These are phyloP conservation scores for Yarrowia porcina DNA, from an alignment of 805 yeast genomes.

Conservation along the genomic window DNA sequence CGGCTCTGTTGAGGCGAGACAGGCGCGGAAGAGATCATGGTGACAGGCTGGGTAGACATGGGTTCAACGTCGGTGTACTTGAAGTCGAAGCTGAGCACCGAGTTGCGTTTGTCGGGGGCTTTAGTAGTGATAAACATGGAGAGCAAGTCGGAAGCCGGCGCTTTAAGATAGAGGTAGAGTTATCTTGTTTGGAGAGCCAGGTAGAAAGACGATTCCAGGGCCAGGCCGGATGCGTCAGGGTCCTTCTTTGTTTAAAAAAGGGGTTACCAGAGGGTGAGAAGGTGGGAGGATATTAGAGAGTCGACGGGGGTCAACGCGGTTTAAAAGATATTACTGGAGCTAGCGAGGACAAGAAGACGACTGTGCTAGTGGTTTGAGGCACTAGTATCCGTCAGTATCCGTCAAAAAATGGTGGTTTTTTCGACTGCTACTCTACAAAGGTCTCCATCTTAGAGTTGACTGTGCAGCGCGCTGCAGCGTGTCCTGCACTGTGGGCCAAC, in stretches of 20 bases:
- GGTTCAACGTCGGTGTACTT: conserved; percentile 22
- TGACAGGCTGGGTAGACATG: conserved; percentile 13
- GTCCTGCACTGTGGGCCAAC: no score
- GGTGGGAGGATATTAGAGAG: no score
- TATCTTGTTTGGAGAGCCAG: background rate
- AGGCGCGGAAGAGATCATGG: conserved; percentile 2
- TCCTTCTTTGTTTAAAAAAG: background rate
- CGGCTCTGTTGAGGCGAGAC: background rate
- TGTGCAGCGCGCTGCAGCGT: no score
- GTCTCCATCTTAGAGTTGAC: no score
- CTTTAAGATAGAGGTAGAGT: conserved; percentile 9
- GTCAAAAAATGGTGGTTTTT: no score
- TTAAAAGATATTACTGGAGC: no score
- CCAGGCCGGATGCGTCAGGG: conserved; percentile 19
- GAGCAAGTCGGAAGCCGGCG: background rate
- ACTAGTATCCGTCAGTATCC: no score
- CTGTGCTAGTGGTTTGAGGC: no score
- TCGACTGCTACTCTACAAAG: no score
- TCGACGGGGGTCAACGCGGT: no score
- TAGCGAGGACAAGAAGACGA: no score
- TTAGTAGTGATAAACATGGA: conserved; percentile 17
- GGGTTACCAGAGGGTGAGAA: background rate
- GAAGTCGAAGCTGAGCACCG: conserved; percentile 2
- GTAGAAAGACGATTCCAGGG: background rate
- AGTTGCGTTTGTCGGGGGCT: conserved; percentile 8